A percentile compares a stretch with the other conserved stretches of the same genome.
Evolutionary conservation across 768 basidiomycete species (phyloP).

Genomic region (Hypholoma sublateritium): DNA sequence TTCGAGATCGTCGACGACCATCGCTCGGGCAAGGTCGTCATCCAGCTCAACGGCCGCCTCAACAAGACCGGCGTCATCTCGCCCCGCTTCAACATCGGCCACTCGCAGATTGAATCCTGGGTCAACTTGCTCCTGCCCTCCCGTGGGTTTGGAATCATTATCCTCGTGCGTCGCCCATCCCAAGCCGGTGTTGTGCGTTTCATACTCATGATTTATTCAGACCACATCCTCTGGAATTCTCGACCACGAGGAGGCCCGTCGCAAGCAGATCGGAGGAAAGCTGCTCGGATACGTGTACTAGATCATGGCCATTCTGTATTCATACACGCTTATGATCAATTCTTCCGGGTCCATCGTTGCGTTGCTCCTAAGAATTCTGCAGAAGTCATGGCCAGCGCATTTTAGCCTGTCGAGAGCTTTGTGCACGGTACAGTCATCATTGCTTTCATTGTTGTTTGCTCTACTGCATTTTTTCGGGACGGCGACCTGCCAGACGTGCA

Average conservation of each 20-base stretch:
- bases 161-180: conserved; percentile 61
- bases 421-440: no score
- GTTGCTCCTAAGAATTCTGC: no score
- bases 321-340: neutral
- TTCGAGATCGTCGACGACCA: conserved; percentile 99
- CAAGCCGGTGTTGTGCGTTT: neutral
- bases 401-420: no score
- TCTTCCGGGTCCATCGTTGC: no score
- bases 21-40: conserved; percentile 95
- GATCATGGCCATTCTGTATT: conserved; percentile 6
- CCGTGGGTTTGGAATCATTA: conserved; percentile 95
- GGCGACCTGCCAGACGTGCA: no score
- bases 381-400: no score
- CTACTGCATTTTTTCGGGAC: no score
- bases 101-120: conserved; percentile 91
- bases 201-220: conserved; percentile 33
- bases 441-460: no score
- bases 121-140: conserved; percentile 96
- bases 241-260: conserved; percentile 98
- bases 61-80: conserved; percentile 99
- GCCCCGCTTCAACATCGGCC: conserved; percentile 97
- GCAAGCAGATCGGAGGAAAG: conserved; percentile 97
- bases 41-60: conserved; percentile 96
- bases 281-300: conserved; percentile 92
- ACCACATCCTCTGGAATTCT: conserved; percentile 98